Conservation (phyloP, 306 rosid genomes). For the Castanea sativa region DNA sequence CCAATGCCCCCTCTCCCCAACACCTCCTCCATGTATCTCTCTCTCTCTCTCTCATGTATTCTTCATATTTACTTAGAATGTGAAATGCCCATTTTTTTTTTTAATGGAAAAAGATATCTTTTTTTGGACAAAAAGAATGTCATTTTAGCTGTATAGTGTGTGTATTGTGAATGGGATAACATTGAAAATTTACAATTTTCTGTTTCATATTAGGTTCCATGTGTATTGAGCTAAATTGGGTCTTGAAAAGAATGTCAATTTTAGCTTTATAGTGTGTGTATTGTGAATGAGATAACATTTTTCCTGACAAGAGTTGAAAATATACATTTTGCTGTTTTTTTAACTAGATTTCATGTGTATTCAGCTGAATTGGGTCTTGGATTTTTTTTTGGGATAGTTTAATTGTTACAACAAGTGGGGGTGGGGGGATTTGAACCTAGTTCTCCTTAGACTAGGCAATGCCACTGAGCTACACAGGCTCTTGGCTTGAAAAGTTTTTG, state of each 20-base stretch:
- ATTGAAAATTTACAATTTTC: background rate
- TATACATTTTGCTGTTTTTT: background rate
- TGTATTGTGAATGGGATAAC: background rate
- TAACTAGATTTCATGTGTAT: background rate
- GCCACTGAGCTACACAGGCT: too few relatives aligned
- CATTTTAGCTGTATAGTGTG: background rate
- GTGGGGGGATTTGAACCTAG: background rate
- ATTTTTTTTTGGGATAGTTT: background rate
- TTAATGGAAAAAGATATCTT: background rate
- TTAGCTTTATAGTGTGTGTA: background rate
- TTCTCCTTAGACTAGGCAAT: too few relatives aligned
- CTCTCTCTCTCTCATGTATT: background rate
- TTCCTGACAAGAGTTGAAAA: background rate
- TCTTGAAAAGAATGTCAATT: background rate
- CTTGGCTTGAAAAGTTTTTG: too few relatives aligned
- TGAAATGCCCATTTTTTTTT: background rate
- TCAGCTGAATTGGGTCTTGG: background rate
- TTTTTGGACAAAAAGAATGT: background rate
- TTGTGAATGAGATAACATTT: background rate
- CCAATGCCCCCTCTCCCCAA: constrained; percentile 60
- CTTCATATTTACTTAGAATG: background rate
- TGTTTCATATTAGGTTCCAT: background rate
- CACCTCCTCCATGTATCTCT: constrained; percentile 44
- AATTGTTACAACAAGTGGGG: too few relatives aligned
- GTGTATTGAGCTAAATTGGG: background rate